Percentiles rank a stretch among this genome's conserved stretches.
Evolutionary conservation across 2,329 filamentous ascomycete genomes (phyloP).

Genomic region (Colletotrichum magnum): DNA sequence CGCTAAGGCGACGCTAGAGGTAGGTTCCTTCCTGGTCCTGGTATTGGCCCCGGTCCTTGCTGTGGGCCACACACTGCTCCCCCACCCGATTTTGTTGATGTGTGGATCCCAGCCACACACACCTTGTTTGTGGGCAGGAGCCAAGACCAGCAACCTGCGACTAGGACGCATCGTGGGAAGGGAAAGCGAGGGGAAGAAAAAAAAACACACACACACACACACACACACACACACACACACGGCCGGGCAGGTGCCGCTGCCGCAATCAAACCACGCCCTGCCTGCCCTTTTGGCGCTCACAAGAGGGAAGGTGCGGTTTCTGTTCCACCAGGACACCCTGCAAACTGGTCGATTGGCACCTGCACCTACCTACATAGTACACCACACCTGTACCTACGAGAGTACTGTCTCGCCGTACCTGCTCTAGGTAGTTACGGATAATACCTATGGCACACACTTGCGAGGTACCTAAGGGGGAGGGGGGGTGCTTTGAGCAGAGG

Average conservation of each 20-base stretch:
- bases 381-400: neutral
- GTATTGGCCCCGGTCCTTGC: neutral
- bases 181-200: conserved; percentile 26
- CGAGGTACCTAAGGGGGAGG: too few species aligned
- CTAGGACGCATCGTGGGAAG: conserved; percentile 33
- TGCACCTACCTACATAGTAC: neutral
- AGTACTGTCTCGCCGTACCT: neutral
- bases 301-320: conserved; percentile 40
- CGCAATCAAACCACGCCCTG: conserved; percentile 27
- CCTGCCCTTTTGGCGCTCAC: conserved; percentile 19
- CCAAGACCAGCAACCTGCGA: conserved; percentile 35
- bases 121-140: conserved; percentile 29
- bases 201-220: neutral
- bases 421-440: neutral
- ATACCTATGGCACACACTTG: neutral
- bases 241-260: conserved; percentile 22
- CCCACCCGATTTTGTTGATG: conserved; percentile 12
- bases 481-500: too few species aligned
- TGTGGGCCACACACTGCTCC: conserved; percentile 8
- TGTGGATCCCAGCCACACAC: conserved; percentile 39
- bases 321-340: conserved; percentile 38
- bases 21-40: conserved; percentile 32
- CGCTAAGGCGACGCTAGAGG: conserved; percentile 28
- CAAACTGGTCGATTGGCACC: conserved; percentile 19
- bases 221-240: neutral